A percentile compares a stretch with the other conserved stretches of the same genome.
Conservation (phyloP, 352 stramenopile species). For the Phytopythium boreale region DNA sequence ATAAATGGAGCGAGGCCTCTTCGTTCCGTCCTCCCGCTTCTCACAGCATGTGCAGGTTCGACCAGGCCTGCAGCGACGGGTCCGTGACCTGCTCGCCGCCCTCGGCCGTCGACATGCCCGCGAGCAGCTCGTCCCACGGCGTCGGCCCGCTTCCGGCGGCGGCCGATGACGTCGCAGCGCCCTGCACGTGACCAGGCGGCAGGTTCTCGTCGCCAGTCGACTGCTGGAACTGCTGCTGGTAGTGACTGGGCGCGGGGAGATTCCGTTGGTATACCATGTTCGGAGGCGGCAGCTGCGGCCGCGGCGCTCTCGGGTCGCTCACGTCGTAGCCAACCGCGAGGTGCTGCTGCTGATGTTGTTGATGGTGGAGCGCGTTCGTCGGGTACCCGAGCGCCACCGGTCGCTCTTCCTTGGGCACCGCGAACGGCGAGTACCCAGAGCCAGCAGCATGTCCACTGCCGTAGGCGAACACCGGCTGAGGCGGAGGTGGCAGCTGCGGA, state of each 20-base stretch:
- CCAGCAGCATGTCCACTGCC: background rate
- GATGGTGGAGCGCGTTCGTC: background rate
- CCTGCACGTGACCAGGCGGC: background rate
- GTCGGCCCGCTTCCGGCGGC: constrained; percentile 10
- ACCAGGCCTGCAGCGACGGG: constrained; percentile 60
- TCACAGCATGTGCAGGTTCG: constrained; percentile 76
- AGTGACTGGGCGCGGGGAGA: background rate
- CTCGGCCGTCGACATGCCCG: constrained; percentile 58
- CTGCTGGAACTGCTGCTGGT: constrained; percentile 6
- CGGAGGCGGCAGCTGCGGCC: constrained; percentile 10
- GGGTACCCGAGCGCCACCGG: constrained; percentile 1
- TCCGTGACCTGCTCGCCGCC: constrained; percentile 38
- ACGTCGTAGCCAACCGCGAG: constrained; percentile 9
- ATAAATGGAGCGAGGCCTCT: background rate
- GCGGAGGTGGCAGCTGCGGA: constrained; percentile 22
- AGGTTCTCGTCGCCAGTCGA: constrained; percentile 1
- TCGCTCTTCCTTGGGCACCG: constrained; percentile 10
- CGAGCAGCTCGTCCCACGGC: constrained; percentile 74
- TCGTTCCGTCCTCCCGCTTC: background rate
- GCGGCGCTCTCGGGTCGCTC: constrained; percentile 11
- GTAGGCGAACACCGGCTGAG: constrained; percentile 14
- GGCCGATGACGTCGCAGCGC: background rate
- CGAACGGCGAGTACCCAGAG: constrained; percentile 4
- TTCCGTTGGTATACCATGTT: constrained; percentile 6
- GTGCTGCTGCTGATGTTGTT: background rate